Conservation (phyloP, 345 rosid genomes). For the Rhizophora apiculata region DNA sequence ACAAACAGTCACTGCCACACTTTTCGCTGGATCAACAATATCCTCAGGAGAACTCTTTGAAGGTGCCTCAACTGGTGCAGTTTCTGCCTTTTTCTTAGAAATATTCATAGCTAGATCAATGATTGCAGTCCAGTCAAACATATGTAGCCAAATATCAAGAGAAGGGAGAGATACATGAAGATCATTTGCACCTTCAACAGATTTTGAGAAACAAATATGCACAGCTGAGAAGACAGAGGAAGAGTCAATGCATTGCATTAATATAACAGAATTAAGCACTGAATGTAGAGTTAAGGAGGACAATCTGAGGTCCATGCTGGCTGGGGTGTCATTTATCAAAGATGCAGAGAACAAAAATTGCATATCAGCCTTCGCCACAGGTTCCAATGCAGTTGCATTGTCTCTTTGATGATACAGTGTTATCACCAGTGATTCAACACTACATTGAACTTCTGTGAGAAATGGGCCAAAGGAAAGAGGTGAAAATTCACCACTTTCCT, state of each 20-base stretch:
- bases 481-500: conserved; percentile 34
- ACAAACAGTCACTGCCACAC: conserved; percentile 18
- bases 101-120: conserved; percentile 37
- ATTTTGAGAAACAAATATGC: conserved; percentile 40
- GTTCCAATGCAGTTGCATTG: conserved; percentile 38
- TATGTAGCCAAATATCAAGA: conserved; percentile 69
- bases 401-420: conserved; percentile 35
- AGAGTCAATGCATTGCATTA: conserved; percentile 51
- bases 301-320: conserved; percentile 44
- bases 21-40: conserved; percentile 20
- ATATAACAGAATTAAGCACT: conserved; percentile 41
- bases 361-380: conserved; percentile 59
- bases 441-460: conserved; percentile 41
- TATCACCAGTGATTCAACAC: conserved; percentile 48
- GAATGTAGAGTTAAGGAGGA: conserved; percentile 50
- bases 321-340: conserved; percentile 43
- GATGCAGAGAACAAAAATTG: conserved; percentile 55
- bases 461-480: conserved; percentile 31
- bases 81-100: conserved; percentile 35
- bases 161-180: conserved; percentile 62
- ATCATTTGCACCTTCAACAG: conserved; percentile 34
- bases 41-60: conserved; percentile 21
- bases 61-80: conserved; percentile 21
- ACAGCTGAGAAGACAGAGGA: conserved; percentile 46
- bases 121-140: conserved; percentile 51